Evolutionary conservation across 2,329 filamentous ascomycete genomes (phyloP).

Genomic region (Talaromyces sp.): DNA sequence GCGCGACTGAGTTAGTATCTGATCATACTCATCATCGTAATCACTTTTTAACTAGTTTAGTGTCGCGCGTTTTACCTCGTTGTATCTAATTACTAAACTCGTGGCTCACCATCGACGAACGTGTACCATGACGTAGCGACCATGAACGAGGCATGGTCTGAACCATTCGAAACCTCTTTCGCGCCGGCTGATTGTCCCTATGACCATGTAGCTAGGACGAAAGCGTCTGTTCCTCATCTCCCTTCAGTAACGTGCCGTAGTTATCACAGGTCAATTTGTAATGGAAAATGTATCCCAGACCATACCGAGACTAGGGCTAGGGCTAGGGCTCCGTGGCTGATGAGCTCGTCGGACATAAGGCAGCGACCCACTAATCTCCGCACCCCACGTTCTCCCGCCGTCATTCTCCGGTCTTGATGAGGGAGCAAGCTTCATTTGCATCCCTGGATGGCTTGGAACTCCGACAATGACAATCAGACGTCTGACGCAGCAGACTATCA

Average conservation of each 20-base stretch:
- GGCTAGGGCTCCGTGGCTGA: background rate
- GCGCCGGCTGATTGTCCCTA: too few species aligned
- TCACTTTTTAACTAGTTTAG: too few species aligned
- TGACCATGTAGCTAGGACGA: too few species aligned
- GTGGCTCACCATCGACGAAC: too few species aligned
- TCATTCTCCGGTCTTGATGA: background rate
- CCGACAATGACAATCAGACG: background rate
- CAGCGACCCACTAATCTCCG: background rate
- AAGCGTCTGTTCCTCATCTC: too few species aligned
- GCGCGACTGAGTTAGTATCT: too few species aligned
- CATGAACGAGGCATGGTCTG: too few species aligned
- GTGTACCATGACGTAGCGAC: too few species aligned
- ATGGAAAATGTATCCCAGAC: background rate
- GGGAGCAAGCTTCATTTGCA: background rate
- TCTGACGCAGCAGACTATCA: background rate
- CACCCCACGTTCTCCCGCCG: background rate
- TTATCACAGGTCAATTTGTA: background rate
- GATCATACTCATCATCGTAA: background rate
- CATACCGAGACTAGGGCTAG: background rate
- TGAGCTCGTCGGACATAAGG: background rate
- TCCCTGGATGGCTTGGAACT: background rate
- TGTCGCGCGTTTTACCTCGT: too few species aligned
- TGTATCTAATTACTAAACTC: too few species aligned
- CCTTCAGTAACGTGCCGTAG: too few species aligned
- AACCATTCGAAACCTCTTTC: too few species aligned